A percentile compares a stretch with the other conserved stretches of the same genome.
Evolutionary conservation across 106 monocot genomes (phyloP).

Genomic region (Posidonia australis): DNA sequence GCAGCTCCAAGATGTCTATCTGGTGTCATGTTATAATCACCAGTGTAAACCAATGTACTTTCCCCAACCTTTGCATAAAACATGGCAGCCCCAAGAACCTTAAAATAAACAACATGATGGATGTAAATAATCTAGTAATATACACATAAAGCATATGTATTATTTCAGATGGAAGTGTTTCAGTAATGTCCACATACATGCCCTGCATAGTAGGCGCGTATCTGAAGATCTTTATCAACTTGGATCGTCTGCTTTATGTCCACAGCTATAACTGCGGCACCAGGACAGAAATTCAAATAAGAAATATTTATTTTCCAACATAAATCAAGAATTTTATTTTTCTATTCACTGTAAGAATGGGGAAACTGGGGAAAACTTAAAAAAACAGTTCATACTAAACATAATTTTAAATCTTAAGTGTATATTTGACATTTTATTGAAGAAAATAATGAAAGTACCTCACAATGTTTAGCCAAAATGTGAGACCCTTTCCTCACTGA

Average conservation of each 20-base stretch:
- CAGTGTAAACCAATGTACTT: conserved; percentile 67
- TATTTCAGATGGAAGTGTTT: too few relatives aligned
- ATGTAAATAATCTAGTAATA: neutral
- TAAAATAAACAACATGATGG: neutral
- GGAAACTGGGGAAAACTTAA: too few relatives aligned
- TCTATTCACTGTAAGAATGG: too few relatives aligned
- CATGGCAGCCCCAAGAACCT: conserved; percentile 98
- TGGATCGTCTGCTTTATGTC: conserved; percentile 87
- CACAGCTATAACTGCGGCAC: conserved; percentile 47
- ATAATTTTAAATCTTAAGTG: too few relatives aligned
- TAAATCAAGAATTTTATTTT: too few relatives aligned
- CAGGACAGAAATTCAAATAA: neutral
- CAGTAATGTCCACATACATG: conserved; percentile 44
- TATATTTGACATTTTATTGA: too few relatives aligned
- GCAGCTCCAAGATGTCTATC: conserved; percentile 98
- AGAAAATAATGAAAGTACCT: too few relatives aligned
- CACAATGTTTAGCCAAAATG: too few relatives aligned
- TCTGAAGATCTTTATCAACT: conserved; percentile 76
- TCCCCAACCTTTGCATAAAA: conserved; percentile 83
- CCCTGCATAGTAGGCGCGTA: conserved; percentile 95
- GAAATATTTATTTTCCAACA: too few relatives aligned
- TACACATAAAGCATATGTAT: too few relatives aligned
- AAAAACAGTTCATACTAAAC: too few relatives aligned
- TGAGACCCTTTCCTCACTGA: too few relatives aligned
- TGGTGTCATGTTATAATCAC: conserved; percentile 99